phyloP scores from a whole-genome alignment of 2,329 filamentous ascomycete species.

The Colletotrichum filicis region DNA sequence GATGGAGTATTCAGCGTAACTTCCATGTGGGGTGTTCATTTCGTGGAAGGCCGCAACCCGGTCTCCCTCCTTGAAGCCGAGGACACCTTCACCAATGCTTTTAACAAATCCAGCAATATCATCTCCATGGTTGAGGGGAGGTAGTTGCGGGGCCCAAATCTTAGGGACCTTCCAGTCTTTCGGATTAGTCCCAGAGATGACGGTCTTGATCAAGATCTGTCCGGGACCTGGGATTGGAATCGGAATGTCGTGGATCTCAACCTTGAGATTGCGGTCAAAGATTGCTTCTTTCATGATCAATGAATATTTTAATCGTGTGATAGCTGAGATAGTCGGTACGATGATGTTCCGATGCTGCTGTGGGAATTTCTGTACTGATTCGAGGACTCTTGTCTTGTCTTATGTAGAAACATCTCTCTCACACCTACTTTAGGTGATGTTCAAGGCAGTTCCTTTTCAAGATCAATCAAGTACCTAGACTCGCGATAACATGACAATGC shows the following conservation, averaged over 20 bases:
- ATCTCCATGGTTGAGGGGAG: conserved; percentile 34
- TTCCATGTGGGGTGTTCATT: conserved; percentile 61
- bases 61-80: conserved; percentile 47
- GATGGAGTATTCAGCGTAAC: conserved; percentile 51
- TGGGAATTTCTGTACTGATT: neutral
- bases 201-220: conserved; percentile 31
- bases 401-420: neutral
- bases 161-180: conserved; percentile 39
- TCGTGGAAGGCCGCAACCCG: conserved; percentile 58
- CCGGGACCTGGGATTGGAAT: conserved; percentile 28
- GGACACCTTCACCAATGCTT: conserved; percentile 32
- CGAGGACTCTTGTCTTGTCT: neutral
- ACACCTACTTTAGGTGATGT: too few relatives aligned
- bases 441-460: neutral
- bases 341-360: neutral
- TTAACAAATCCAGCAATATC: conserved; percentile 38
- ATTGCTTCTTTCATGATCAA: conserved; percentile 7
- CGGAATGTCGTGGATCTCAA: neutral
- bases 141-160: neutral
- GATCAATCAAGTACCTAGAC: neutral
- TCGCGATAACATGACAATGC: neutral
- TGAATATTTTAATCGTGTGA: too few relatives aligned
- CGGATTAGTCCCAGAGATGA: conserved; percentile 37
- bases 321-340: too few relatives aligned
- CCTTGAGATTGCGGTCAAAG: neutral